Evolutionary conservation across 495 filamentous ascomycete species (phyloP).

Genomic region (Bathelium albidoporum): DNA sequence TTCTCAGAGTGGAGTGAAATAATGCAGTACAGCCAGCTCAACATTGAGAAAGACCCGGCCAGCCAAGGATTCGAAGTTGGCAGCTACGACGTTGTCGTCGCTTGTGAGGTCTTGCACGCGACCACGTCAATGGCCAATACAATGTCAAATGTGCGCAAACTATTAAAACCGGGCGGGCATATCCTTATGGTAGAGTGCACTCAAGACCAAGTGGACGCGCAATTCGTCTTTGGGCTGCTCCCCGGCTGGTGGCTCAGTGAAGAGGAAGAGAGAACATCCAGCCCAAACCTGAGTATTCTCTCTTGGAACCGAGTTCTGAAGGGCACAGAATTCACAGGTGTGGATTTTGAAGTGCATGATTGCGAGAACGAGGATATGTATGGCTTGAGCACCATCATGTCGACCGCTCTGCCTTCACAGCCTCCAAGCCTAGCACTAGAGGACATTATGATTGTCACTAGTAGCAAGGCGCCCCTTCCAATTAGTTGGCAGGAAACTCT

Average conservation of each 20-base stretch:
- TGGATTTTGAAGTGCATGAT: background rate
- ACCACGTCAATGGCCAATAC: conserved; percentile 8
- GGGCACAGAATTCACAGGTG: background rate
- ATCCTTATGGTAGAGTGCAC: conserved; percentile 12
- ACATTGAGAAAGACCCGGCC: conserved; percentile 18
- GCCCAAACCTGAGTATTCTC: background rate
- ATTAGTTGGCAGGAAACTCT: background rate
- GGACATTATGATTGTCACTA: background rate
- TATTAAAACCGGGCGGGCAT: conserved; percentile 18
- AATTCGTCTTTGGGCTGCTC: background rate
- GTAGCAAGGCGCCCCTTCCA: background rate
- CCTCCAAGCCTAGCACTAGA: background rate
- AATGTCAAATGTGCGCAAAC: conserved; percentile 6
- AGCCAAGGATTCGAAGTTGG: conserved; percentile 16
- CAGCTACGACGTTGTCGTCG: conserved; percentile 18
- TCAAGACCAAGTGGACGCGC: background rate
- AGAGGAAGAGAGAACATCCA: background rate
- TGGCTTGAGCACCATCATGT: background rate
- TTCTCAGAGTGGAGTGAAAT: conserved; percentile 8
- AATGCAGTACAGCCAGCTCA: conserved; percentile 10
- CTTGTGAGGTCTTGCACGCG: conserved; percentile 15
- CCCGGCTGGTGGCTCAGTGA: background rate
- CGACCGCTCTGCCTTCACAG: background rate
- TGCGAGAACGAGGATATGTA: background rate
- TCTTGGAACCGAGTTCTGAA: conserved; percentile 19